Base-by-base conservation (phyloP, 1,284 basidiomycete genomes). In the Anthracocystis walkeri region DNA sequence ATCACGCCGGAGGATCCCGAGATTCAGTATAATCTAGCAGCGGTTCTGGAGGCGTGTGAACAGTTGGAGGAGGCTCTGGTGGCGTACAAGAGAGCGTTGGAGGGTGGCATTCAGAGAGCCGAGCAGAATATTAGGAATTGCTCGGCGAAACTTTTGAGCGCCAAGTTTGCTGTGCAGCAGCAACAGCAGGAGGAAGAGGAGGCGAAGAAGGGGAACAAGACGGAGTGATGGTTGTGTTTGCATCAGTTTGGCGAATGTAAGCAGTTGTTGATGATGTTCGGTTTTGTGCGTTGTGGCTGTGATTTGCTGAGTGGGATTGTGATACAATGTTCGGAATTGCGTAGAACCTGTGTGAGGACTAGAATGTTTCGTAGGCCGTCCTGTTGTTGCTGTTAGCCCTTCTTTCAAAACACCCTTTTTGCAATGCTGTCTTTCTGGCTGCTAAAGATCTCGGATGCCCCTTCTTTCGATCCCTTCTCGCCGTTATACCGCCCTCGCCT, bases 11-110 rank as follows among this genome's bases (percentile, higher is more conserved):
- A 95, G 83, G 95, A 97, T 87, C 91, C 93, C 80, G 95, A 97
- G 86, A 94, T 96, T 83, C 92, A 93, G 33, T 97, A 95, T 88
- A 97, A 95, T 87, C 89, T 95, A 58, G 95, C 92, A 29, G 93
- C 93, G 25, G 93, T 95, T 78, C 88, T 95, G 60, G 93, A 95
- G 90, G 93, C 93, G 57, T 90, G 93, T 82, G 93, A 92, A 58
- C 88, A 89, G 68, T 88, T 95, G 29, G 92, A 93, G 82, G 92
- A 93, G 84, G 91, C 93, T 41, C 87, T 94, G 64, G 88, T 88
- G 77, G 89, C 93, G 82, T 95, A 95, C 87, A 90, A 92, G 85
- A 89, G 89, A 68, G 92, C 92, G 78, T 89, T 91, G 80, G 89
- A 91, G 51, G 89, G 88, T 75, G 93, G 93, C n/a, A 90, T 95